These are phyloP conservation scores for Stephania cephalantha DNA, from an alignment of 164 flowering plant genomes.

Conservation along the genomic window DNA sequence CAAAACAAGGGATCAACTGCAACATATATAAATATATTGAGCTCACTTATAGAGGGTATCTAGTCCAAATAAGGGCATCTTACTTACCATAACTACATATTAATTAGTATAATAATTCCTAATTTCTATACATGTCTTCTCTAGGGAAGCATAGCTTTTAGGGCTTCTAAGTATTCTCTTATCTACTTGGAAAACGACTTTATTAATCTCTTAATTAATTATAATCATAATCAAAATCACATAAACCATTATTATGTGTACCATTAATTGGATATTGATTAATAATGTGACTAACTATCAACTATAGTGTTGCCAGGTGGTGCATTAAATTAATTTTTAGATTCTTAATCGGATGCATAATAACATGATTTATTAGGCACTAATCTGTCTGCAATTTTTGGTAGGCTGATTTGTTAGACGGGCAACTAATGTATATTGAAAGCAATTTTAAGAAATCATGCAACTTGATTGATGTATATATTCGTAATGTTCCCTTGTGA, in stretches of 20 bases:
- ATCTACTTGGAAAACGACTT: neutral
- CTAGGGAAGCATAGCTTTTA: neutral
- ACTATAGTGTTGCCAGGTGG: neutral
- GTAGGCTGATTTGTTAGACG: too few relatives aligned
- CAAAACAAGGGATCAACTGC: neutral
- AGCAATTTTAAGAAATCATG: too few relatives aligned
- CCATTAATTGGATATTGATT: neutral
- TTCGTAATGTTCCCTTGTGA: too few relatives aligned
- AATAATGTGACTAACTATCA: neutral
- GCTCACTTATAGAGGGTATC: neutral
- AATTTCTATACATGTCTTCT: constrained; percentile 1
- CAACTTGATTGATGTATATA: too few relatives aligned
- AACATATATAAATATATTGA: neutral
- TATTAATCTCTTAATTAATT: neutral
- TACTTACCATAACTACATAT: neutral
- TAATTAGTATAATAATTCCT: neutral
- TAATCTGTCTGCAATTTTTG: too few relatives aligned
- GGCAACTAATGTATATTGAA: too few relatives aligned
- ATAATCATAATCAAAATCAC: neutral
- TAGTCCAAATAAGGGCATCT: neutral
- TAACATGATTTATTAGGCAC: too few relatives aligned
- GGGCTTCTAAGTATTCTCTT: constrained; percentile 3
- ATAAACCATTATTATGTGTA: neutral
- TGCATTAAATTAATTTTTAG: neutral
- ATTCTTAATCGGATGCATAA: too few relatives aligned